Evolutionary conservation across 1,284 basidiomycete genomes (phyloP).

Genomic region (Fomitopsis betulina): DNA sequence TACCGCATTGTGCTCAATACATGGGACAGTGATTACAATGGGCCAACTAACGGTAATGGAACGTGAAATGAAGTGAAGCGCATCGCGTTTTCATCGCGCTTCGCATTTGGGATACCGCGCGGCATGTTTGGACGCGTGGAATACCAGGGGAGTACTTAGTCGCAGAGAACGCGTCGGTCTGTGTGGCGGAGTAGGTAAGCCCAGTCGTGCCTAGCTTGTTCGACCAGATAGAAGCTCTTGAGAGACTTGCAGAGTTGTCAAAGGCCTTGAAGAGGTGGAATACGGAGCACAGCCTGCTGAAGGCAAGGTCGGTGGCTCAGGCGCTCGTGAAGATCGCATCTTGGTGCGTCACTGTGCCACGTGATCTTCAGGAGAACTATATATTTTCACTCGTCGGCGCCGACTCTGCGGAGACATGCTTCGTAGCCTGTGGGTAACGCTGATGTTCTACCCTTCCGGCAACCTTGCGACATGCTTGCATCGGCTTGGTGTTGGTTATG

Average conservation of each 20-base stretch:
- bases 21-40: slow-evolving; percentile 7
- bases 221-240: no score
- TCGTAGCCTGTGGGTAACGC: no score
- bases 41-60: slow-evolving; percentile 56
- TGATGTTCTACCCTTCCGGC: no score
- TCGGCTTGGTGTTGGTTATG: no score
- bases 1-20: not conserved
- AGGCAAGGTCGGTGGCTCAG: not conserved
- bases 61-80: slow-evolving; percentile 77
- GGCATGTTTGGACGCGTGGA: slow-evolving; percentile 45
- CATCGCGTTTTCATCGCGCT: slow-evolving; percentile 74
- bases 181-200: no score
- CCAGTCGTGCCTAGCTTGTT: no score
- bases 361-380: no score
- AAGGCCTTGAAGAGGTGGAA: not conserved
- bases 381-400: no score
- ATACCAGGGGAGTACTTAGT: not conserved
- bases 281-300: not conserved
- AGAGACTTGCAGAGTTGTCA: not conserved
- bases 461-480: no score
- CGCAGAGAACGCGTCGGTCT: not conserved
- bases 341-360: no score
- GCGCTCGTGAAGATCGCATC: not conserved
- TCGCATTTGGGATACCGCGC: slow-evolving; percentile 72
- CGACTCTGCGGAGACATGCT: no score